Conservation (phyloP, 768 basidiomycete genomes). For the Suillus tomentosus region DNA sequence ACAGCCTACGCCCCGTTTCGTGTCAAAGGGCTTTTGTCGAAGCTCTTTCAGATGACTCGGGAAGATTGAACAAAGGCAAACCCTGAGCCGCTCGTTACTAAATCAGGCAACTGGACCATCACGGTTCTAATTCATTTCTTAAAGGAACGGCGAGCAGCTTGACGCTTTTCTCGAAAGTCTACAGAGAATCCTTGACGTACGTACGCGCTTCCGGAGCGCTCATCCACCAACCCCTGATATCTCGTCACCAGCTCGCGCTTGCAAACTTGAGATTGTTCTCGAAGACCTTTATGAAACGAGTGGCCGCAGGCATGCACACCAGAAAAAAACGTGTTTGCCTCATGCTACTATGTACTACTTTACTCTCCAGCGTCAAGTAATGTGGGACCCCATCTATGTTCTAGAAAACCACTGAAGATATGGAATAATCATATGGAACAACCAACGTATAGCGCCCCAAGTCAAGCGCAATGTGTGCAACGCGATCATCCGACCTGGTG, state of each 20-base stretch:
- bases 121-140: constrained; percentile 6
- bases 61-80: neutral
- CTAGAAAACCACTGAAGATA: constrained; percentile 37
- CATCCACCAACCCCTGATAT: neutral
- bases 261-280: neutral
- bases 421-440: constrained; percentile 42
- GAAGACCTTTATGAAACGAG: neutral
- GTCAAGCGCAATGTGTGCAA: constrained; percentile 24
- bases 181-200: constrained; percentile 2
- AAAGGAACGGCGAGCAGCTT: neutral
- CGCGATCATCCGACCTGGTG: constrained; percentile 23
- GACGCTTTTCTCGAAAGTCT: neutral
- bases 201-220: neutral
- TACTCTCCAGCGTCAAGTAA: constrained; percentile 12
- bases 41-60: neutral
- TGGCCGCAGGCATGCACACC: neutral
- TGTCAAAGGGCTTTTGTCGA: neutral
- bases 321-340: constrained; percentile 7
- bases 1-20: neutral
- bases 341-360: constrained; percentile 5
- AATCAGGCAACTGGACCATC: neutral
- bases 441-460: constrained; percentile 33
- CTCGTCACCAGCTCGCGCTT: neutral
- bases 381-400: constrained; percentile 21
- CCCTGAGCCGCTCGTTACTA: constrained; percentile 5